Evolutionary conservation across 225 moss, liverwort and hornwort genomes (phyloP), one percentile per base, ranked within the genome.

Genomic region (Marchantia polymorpha): DNA sequence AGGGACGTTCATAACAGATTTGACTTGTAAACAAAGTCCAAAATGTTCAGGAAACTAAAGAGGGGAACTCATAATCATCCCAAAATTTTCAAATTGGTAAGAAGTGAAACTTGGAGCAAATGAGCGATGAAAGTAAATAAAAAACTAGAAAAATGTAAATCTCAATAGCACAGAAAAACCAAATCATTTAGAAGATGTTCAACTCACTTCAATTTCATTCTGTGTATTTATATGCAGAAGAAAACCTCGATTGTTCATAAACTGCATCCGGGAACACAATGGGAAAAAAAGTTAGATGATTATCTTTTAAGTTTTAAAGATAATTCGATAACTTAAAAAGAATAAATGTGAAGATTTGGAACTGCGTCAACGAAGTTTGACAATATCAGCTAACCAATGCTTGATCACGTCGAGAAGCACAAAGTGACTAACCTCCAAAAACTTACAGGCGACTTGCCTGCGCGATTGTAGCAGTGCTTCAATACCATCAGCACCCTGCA

Each of bases 121-220:
- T 26, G 22, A 26, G 27, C 47, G 6, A 47, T 14, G 39, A 46
- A 12, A 12, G 27, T 29, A 4, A 10, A 29, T 3, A 50, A 6
- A 49, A 9, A 71, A 3, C 31, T 39, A 39, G 39, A 39, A 39
- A 39, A 39, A 39, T 39, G 39, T 39, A 2, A 2, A 39, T 39
- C 39, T 39, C 39, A 39, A 39, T 2, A 39, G 39, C 2, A 39
- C 39, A 39, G 39, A 39, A 39, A 5, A 2, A 39, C 39, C 5
- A 2, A 5, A 5, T 39, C 2, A 39, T 39, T 2, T 39, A 39
- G 39, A 39, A 5, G 39, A 39, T 39, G 39, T 39, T 39, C 39
- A 39, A 58, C 83, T 86, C 87, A 92, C 95, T 91, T 99, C 95
- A 76, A 99, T 91, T 80, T 99, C 91, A 89, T 93, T 92, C 61